These are phyloP conservation scores for Neopestalotiopsis rosae DNA, from an alignment of 2,329 filamentous ascomycete genomes.

Conservation along the genomic window DNA sequence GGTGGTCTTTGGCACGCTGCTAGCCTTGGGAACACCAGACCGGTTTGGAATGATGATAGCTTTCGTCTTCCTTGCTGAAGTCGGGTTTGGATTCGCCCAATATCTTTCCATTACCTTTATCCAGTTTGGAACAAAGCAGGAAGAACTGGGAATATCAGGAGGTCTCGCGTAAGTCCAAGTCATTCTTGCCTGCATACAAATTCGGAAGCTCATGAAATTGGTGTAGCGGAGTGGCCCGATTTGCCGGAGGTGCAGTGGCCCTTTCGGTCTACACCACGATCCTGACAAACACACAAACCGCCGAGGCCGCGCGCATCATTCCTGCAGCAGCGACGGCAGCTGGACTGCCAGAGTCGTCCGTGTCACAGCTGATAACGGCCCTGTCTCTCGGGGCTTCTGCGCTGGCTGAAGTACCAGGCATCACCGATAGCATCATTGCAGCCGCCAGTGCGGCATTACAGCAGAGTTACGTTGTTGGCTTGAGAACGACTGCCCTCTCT, in stretches of 20 bases:
- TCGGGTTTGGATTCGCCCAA: conserved; percentile 52
- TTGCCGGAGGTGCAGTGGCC: conserved; percentile 47
- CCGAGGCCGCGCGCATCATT: conserved; percentile 37
- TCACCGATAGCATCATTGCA: conserved; percentile 31
- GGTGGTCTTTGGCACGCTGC: conserved; percentile 51
- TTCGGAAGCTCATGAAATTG: background rate
- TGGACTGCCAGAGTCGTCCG: conserved; percentile 37
- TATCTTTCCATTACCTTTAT: conserved; percentile 54
- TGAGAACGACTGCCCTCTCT: conserved; percentile 35
- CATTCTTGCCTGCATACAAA: background rate
- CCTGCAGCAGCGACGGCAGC: conserved; percentile 40
- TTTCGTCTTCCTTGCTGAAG: conserved; percentile 50
- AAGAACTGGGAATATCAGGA: conserved; percentile 50
- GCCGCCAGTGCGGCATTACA: conserved; percentile 36
- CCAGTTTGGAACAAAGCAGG: conserved; percentile 54
- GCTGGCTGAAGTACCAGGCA: conserved; percentile 31
- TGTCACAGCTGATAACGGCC: conserved; percentile 35
- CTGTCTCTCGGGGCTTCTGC: conserved; percentile 31
- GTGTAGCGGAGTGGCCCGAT: conserved; percentile 44
- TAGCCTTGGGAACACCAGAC: conserved; percentile 47
- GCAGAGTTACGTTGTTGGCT: conserved; percentile 36
- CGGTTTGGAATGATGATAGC: conserved; percentile 52
- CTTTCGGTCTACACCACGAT: conserved; percentile 48
- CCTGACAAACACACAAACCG: conserved; percentile 41
- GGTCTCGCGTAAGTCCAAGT: conserved; percentile 40